Evolutionary conservation across 2,329 filamentous ascomycete species (phyloP).

Genomic region (Tolypocladium nubicola): DNA sequence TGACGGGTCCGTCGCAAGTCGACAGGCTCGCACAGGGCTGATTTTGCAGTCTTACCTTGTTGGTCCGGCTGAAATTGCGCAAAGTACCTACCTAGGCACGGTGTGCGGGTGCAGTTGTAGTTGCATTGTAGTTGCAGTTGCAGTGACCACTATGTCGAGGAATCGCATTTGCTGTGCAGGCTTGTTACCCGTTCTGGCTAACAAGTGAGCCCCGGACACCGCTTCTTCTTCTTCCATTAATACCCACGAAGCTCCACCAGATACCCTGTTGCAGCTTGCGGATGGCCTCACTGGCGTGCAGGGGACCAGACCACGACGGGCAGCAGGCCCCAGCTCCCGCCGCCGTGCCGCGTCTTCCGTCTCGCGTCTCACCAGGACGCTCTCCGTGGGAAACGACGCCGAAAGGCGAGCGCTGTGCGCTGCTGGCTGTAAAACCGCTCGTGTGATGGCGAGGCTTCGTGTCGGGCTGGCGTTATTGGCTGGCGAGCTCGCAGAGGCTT

Average conservation of each 20-base stretch:
- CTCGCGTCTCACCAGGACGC: background rate
- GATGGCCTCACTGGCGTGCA: background rate
- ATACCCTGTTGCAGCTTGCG: background rate
- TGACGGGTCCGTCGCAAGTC: background rate
- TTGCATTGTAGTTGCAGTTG: background rate
- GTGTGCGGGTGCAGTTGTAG: background rate
- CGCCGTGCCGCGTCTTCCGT: conserved; percentile 3
- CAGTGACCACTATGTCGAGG: background rate
- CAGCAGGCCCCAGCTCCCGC: background rate
- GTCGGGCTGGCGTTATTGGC: background rate
- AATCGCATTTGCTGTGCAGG: no score
- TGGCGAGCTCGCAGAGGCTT: background rate
- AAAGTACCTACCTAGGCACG: no score
- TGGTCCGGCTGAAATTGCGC: no score
- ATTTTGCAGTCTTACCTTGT: background rate
- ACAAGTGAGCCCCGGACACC: background rate
- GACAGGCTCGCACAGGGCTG: background rate
- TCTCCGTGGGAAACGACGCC: background rate
- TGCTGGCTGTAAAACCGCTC: background rate
- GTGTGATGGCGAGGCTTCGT: background rate
- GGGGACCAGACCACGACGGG: background rate
- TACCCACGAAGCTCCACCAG: background rate
- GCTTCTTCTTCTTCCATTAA: background rate
- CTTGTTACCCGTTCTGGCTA: background rate
- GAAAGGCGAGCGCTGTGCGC: background rate